Conservation (phyloP, 306 rosid species). For the Quercus variabilis region DNA sequence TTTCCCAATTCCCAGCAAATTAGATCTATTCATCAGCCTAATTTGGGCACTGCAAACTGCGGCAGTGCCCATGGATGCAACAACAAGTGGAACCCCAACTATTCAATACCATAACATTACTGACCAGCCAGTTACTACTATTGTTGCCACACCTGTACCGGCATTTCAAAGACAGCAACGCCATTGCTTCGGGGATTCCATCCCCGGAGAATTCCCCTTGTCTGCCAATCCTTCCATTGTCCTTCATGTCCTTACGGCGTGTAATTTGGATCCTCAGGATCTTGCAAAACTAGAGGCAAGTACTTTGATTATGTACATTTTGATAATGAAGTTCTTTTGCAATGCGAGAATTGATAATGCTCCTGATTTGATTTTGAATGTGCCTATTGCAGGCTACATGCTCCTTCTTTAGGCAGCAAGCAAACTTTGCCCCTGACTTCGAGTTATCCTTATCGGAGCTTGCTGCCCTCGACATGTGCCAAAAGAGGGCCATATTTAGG, state of each 20-base stretch:
- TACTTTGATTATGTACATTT: conserved; percentile 20
- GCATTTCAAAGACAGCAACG: conserved; percentile 73
- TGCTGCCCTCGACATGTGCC: conserved; percentile 93
- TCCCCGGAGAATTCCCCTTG: conserved; percentile 94
- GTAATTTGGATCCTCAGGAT: conserved; percentile 89
- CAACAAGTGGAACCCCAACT: conserved; percentile 82
- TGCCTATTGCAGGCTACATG: conserved; percentile 86
- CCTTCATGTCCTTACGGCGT: conserved; percentile 86
- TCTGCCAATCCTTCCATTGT: conserved; percentile 88
- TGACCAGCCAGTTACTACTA: conserved; percentile 76
- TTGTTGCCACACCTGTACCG: conserved; percentile 52
- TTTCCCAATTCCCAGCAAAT: conserved; percentile 56
- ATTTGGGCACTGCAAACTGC: conserved; percentile 73
- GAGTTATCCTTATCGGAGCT: conserved; percentile 73
- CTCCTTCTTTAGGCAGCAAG: conserved; percentile 86
- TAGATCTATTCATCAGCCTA: conserved; percentile 48
- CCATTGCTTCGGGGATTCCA: conserved; percentile 77
- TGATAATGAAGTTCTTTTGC: conserved; percentile 1
- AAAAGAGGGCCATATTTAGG: conserved; percentile 83
- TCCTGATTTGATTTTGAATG: conserved; percentile 41
- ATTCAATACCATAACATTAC: conserved; percentile 82
- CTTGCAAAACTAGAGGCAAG: conserved; percentile 97
- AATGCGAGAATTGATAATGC: conserved; percentile 29
- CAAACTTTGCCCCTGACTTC: conserved; percentile 79
- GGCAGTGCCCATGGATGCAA: conserved; percentile 99